Evolutionary conservation across 1,284 basidiomycete genomes (phyloP).

Genomic region (Lentinula novae-zelandiae): DNA sequence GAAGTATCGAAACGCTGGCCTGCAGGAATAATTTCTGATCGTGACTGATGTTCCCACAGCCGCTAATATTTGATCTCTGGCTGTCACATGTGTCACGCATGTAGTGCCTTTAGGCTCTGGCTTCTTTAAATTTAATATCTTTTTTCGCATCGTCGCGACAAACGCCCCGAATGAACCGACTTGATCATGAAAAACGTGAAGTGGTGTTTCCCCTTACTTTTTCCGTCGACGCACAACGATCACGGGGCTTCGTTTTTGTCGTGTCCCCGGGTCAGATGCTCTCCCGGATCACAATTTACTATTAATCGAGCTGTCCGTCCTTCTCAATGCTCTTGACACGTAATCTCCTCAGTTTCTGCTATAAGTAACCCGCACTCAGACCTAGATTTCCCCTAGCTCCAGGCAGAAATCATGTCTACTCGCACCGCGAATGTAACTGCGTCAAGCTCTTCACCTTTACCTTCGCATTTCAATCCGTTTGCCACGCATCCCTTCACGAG

Average conservation of each 20-base stretch:
- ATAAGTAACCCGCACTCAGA: not conserved
- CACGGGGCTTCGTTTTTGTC: not conserved
- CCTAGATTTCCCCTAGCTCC: constrained; percentile 1
- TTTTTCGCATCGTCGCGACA: not conserved
- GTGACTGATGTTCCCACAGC: not conserved
- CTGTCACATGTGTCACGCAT: not conserved
- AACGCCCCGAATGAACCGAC: not conserved
- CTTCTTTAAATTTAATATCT: no score
- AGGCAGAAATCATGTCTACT: not conserved
- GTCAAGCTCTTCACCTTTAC: constrained; percentile 15
- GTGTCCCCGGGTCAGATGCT: not conserved
- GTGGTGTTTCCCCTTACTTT: not conserved
- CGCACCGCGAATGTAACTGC: constrained; percentile 7
- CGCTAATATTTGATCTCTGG: not conserved
- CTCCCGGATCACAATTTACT: not conserved
- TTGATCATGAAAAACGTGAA: not conserved
- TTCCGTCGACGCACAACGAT: not conserved
- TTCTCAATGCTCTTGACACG: not conserved
- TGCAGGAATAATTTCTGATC: not conserved
- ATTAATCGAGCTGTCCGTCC: not conserved
- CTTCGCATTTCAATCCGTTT: constrained; percentile 21
- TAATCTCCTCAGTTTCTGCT: not conserved
- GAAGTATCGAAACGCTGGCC: constrained; percentile 12
- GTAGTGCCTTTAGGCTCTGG: not conserved
- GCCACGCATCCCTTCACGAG: constrained; percentile 23